Conservation (phyloP, 805 yeast species). For the Barnettozyma pratensis region DNA sequence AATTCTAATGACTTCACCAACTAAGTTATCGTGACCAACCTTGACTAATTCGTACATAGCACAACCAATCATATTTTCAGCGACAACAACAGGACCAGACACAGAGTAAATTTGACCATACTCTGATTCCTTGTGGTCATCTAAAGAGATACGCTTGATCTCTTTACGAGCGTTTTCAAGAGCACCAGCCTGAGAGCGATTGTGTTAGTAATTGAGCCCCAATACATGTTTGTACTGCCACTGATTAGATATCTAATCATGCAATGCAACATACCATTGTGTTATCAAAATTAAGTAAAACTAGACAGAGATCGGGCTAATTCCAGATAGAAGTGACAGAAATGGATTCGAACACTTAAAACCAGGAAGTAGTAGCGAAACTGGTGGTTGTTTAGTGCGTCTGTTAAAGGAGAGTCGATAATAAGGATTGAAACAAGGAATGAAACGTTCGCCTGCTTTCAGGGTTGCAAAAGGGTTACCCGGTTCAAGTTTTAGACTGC, state of each 20-base stretch:
- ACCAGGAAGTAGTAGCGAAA: neutral
- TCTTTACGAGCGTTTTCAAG: constrained; percentile 95
- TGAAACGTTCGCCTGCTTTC: neutral
- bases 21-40: constrained; percentile 95
- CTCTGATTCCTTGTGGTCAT: constrained; percentile 66
- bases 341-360: too few relatives aligned
- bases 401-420: neutral
- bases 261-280: neutral
- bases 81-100: constrained; percentile 96
- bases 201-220: constrained; percentile 2
- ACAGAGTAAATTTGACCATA: constrained; percentile 91
- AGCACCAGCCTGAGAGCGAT: constrained; percentile 72
- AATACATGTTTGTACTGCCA: too few relatives aligned
- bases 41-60: constrained; percentile 99
- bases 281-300: constrained; percentile 1
- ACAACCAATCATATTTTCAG: constrained; percentile 99
- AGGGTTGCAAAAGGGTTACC: constrained; percentile 4
- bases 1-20: constrained; percentile 97
- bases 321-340: neutral
- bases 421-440: neutral
- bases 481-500: constrained; percentile 6
- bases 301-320: neutral
- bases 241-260: neutral
- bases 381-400: neutral
- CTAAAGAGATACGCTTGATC: constrained; percentile 78